phyloP scores from a whole-genome alignment of 441 rosid genomes.

The Pelargonium australe region DNA sequence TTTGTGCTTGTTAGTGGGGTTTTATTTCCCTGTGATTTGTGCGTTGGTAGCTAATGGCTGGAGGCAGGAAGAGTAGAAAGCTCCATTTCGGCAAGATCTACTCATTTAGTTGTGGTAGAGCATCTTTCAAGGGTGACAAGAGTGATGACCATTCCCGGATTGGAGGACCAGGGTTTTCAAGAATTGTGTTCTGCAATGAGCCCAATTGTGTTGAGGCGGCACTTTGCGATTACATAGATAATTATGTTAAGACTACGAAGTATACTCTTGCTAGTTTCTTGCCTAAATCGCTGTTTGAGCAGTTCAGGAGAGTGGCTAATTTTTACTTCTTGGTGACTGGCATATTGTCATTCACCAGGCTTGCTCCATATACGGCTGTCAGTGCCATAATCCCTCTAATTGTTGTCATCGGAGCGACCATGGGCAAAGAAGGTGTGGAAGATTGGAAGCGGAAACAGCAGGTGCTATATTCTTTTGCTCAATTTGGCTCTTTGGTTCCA shows the following conservation, averaged over 20 bases:
- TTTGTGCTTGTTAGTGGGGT: neutral
- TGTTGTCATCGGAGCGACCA: constrained; percentile 52
- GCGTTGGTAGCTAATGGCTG: constrained; percentile 22
- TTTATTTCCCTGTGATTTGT: neutral
- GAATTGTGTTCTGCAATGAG: constrained; percentile 56
- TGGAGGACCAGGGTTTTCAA: constrained; percentile 61
- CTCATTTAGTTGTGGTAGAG: constrained; percentile 30
- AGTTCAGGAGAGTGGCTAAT: constrained; percentile 70
- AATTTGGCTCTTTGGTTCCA: neutral
- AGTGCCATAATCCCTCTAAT: constrained; percentile 50
- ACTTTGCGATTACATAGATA: constrained; percentile 35
- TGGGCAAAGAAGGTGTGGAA: constrained; percentile 68
- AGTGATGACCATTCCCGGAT: constrained; percentile 42
- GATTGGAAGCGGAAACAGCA: constrained; percentile 64
- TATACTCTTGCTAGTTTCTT: constrained; percentile 51
- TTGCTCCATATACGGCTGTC: constrained; percentile 48
- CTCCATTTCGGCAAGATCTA: constrained; percentile 52
- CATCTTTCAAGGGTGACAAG: constrained; percentile 21
- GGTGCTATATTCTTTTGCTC: constrained; percentile 29
- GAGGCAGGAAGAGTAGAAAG: constrained; percentile 42
- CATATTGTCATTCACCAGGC: constrained; percentile 47
- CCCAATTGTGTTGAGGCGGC: constrained; percentile 44
- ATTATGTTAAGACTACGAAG: constrained; percentile 58
- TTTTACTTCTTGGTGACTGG: constrained; percentile 58
- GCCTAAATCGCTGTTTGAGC: constrained; percentile 73